Evolutionary conservation across 768 basidiomycete species (phyloP), one percentile per base, ranked within the genome.

Genomic region (Russula virescens): DNA sequence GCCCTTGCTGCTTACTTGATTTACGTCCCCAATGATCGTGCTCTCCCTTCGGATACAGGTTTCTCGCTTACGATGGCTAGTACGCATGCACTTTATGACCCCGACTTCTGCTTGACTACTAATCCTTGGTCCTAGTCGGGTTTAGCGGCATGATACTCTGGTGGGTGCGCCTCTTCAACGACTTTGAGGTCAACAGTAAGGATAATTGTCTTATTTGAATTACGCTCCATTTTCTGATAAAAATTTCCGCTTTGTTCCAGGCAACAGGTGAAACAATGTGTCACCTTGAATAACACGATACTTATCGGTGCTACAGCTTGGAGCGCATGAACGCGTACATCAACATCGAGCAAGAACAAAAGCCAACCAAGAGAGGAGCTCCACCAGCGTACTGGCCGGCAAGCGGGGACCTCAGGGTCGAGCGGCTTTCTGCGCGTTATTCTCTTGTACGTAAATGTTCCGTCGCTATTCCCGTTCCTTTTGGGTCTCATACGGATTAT

Each of bases 341-440:
- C 42, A 71, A 75, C n/a, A 81, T 83, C 46, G 83, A 83, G 54
- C 81, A 82, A 61, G 85, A 86, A 68, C 76, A 78, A 0, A 73
- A 75, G 56, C 64, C 77, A 0, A 75, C 74, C 0, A 64, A 71
- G 28, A 64, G 73, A 7, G 79, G 79, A 3, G 69, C 77, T n/a
- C 85, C 85, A 4, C 83, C 85, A 5, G 84, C 85, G 0, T 81
- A 83, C 60, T 87, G 85, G 85, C 85, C 85, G 5, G 75, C 84
- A 1, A 81, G 80, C 31, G 85, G 85, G 1, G 72, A 76, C 14
- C 73, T 86, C n/a, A 68, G 71, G 4, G 79, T 83, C 1, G 79
- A 85, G 62, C 76, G 79, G 35, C 72, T 86, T 5, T 79, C 76
- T 14, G 84, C 85, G 0, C 72, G 75, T 46, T 83, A 82, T 64